phyloP scores from a whole-genome alignment of 202 grass and related monocot genomes.

The Sporobolus alterniflorus region DNA sequence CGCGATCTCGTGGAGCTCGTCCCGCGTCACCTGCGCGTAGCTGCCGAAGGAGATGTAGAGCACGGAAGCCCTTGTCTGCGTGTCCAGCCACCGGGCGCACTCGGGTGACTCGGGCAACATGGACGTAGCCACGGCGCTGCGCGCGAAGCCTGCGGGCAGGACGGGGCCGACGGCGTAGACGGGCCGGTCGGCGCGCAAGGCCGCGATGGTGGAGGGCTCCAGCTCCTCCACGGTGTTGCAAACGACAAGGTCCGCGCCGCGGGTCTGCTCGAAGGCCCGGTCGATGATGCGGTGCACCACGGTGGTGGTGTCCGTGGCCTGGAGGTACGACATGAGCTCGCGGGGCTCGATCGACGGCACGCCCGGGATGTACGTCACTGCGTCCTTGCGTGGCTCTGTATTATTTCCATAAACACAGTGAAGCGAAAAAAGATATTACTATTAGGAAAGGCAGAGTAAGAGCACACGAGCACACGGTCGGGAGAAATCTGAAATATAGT shows the following conservation, averaged over 20 bases:
- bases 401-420: too few relatives aligned
- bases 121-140: constrained; percentile 54
- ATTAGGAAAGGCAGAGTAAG: too few relatives aligned
- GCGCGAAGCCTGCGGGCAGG: constrained; percentile 47
- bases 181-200: constrained; percentile 47
- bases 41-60: constrained; percentile 81
- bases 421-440: too few relatives aligned
- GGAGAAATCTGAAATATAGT: too few relatives aligned
- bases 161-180: constrained; percentile 74
- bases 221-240: too few relatives aligned
- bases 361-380: constrained; percentile 76
- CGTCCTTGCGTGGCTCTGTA: constrained; percentile 64
- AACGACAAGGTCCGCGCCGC: constrained; percentile 56
- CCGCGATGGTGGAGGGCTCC: too few relatives aligned
- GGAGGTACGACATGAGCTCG: constrained; percentile 75
- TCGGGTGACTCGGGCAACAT: constrained; percentile 62
- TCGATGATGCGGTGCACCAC: constrained; percentile 65
- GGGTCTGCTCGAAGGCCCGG: constrained; percentile 63
- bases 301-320: constrained; percentile 49
- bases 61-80: constrained; percentile 45
- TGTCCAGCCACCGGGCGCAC: constrained; percentile 61
- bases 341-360: constrained; percentile 55
- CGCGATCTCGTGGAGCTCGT: too few relatives aligned
- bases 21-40: too few relatives aligned
- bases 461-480: too few relatives aligned